Base-by-base conservation (phyloP, 2,329 filamentous ascomycete genomes). In the Ophiostoma montium region DNA sequence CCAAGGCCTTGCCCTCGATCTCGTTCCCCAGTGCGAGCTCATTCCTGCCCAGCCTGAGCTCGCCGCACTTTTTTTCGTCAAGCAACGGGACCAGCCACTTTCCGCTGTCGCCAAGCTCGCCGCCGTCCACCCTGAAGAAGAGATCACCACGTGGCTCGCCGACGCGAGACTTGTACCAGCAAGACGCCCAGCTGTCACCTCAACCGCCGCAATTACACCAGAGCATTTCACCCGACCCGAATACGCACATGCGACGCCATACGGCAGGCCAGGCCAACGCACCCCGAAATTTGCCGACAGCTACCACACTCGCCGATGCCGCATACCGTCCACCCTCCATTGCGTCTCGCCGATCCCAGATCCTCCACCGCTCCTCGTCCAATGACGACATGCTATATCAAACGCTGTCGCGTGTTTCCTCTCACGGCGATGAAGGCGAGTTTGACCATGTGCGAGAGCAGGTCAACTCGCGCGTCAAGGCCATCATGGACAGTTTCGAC, bases 401-500 rank as follows among this genome's bases (percentile, higher is more conserved):
- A 56, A 80, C 78, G 5, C 68, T 88, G 3, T 94, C 89, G 0
- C 74, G 80, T 23, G 80, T 84, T 1, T 92, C 88, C 0, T 94
- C 87, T 0, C 72, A 94, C 1, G 89, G 89, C 2, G 86, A 95
- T 60, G 86, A 90, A 57, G 78, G 78, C 35, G 75, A 82, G 41
- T 96, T 92, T 62, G 77, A 84, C 46, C 72, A 92, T 62, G 79
- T 94, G 12, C 78, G 81, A 39, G 84, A 86, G 53, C 86, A 92
- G 68, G 83, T 90, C 56, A 96, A 95, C 59, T 87, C 84, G 57
- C 76, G 90, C 38, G 73, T 92, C 60, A 94, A 94, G 66, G 90
- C 90, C 5, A 85, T 96, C 61, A 84, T 81, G 60, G 89, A 95
- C 61, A 94, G 84, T 60, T 78, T 86, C 53, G 88, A 95, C 57